These are phyloP conservation scores for Actinomortierella wolfii DNA, from an alignment of 371 early-diverging fungal species.

Conservation along the genomic window DNA sequence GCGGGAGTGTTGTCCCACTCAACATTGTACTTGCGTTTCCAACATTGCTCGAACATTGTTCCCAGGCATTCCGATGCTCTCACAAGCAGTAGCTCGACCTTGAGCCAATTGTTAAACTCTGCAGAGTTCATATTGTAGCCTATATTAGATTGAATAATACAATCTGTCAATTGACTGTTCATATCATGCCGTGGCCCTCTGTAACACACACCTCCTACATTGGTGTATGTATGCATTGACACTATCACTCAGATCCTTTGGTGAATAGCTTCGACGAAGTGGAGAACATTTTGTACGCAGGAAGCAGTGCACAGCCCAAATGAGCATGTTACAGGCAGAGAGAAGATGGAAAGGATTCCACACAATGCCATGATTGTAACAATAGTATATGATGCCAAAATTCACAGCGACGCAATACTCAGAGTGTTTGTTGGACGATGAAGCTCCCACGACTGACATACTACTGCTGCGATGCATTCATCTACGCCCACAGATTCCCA, in stretches of 20 bases:
- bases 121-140: slow-evolving; percentile 28
- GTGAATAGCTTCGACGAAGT: slow-evolving; percentile 14
- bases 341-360: slow-evolving; percentile 13
- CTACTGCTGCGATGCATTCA: slow-evolving; percentile 22
- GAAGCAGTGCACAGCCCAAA: slow-evolving; percentile 16
- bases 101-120: slow-evolving; percentile 28
- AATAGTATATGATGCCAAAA: slow-evolving; percentile 22
- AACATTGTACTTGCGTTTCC: slow-evolving; percentile 23
- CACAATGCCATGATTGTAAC: slow-evolving; percentile 15
- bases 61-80: slow-evolving; percentile 28
- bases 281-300: slow-evolving; percentile 13
- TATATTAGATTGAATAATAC: slow-evolving; percentile 24
- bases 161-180: slow-evolving; percentile 21
- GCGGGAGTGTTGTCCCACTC: slow-evolving; percentile 27
- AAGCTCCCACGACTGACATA: slow-evolving; percentile 19
- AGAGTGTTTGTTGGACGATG: slow-evolving; percentile 14
- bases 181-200: slow-evolving; percentile 16
- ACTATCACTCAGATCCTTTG: slow-evolving; percentile 15
- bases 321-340: slow-evolving; percentile 13
- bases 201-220: slow-evolving; percentile 13
- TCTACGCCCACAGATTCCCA: slow-evolving; percentile 15
- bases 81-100: slow-evolving; percentile 28
- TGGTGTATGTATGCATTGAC: slow-evolving; percentile 14
- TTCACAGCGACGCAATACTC: slow-evolving; percentile 20
- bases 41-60: slow-evolving; percentile 27